Percentiles rank a stretch among this genome's conserved stretches.
Conservation (phyloP, 257 asterid genomes). For the Thymus quinquecostatus region DNA sequence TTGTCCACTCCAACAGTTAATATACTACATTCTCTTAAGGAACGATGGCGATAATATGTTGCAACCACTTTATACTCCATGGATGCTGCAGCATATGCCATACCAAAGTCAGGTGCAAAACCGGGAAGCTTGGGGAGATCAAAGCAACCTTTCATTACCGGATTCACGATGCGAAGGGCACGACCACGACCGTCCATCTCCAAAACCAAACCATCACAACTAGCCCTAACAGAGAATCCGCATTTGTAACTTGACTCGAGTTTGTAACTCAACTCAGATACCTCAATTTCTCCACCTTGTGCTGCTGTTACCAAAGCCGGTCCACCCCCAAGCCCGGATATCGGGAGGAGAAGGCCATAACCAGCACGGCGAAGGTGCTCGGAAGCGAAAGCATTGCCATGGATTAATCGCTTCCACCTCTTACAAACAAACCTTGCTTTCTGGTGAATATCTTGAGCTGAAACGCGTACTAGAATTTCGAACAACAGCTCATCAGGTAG, state of each 20-base stretch:
- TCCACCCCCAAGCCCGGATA: neutral
- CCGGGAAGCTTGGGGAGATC: neutral
- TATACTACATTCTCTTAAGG: no score
- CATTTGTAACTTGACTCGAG: no score
- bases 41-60: no score
- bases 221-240: neutral
- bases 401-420: no score
- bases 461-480: no score
- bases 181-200: rapidly evolving
- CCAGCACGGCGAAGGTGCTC: no score
- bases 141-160: no score
- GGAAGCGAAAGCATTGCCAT: no score
- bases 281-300: neutral
- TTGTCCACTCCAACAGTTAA: neutral
- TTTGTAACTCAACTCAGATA: neutral
- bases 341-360: no score
- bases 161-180: neutral
- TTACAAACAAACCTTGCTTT: no score
- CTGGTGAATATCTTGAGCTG: no score
- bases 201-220: neutral
- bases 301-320: neutral
- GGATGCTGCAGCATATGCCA: neutral
- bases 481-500: no score
- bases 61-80: neutral
- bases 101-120: neutral